phyloP scores from a whole-genome alignment of 306 rosid genomes.

The Psophocarpus tetragonolobus region DNA sequence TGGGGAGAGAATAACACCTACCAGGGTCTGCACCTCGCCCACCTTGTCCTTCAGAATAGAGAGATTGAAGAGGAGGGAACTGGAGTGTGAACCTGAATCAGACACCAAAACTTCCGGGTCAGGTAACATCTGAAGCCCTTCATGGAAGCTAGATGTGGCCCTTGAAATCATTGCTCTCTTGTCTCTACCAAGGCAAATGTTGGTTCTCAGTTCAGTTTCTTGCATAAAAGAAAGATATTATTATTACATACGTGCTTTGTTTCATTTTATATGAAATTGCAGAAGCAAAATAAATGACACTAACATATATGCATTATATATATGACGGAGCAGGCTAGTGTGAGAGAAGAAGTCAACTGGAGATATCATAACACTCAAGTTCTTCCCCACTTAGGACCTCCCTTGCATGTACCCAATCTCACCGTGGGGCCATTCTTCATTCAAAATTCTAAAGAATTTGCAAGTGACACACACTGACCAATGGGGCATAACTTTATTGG shows the following conservation, averaged over 20 bases:
- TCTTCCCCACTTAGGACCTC: conserved; percentile 77
- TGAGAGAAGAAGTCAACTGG: conserved; percentile 56
- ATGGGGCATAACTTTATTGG: conserved; percentile 15
- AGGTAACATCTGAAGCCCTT: conserved; percentile 37
- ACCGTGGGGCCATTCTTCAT: conserved; percentile 23
- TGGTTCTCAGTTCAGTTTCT: no score
- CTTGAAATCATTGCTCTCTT: conserved; percentile 47
- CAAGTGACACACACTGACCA: not conserved
- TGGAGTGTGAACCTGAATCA: conserved; percentile 35
- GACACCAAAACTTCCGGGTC: conserved; percentile 28
- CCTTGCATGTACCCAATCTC: conserved; percentile 55
- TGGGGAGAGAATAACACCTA: conserved; percentile 53
- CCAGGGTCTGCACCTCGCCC: conserved; percentile 56
- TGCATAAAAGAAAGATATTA: not conserved
- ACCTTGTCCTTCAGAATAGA: conserved; percentile 73
- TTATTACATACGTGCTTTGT: not conserved
- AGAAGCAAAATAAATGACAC: not conserved
- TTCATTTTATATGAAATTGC: not conserved
- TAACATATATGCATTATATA: not conserved
- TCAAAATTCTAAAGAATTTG: conserved; percentile 21
- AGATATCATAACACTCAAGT: conserved; percentile 4
- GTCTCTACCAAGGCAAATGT: not conserved
- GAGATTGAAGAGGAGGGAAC: conserved; percentile 64
- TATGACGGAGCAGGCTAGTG: not conserved
- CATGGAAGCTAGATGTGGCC: conserved; percentile 36